Percentiles rank a stretch among this genome's conserved stretches.
Evolutionary conservation across 1,139 yeast genomes (phyloP).

Genomic region (Lodderomyces orthopsilosis): DNA sequence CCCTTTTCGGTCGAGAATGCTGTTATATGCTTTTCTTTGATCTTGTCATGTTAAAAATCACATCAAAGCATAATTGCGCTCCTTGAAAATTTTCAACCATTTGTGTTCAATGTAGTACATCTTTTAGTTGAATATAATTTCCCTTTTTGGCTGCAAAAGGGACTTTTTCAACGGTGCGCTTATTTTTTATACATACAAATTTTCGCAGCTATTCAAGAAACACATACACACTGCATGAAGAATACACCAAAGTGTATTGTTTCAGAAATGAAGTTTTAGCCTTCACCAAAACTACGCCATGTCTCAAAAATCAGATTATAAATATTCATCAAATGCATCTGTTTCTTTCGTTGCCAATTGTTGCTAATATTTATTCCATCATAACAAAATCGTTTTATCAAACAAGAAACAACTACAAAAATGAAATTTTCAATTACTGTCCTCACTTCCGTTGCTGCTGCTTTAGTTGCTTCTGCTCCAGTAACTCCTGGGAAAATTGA

Average conservation of each 20-base stretch:
- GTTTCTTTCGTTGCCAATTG: background rate
- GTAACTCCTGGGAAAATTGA: conserved; percentile 1
- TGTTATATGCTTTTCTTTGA: background rate
- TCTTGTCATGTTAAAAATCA: conserved; percentile 5
- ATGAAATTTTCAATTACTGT: conserved; percentile 14
- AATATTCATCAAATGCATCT: background rate
- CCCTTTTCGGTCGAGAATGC: conserved; percentile 4
- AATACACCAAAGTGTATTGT: background rate
- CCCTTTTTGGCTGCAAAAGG: conserved; percentile 15
- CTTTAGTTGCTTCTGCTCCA: conserved; percentile 13
- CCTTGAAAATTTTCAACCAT: background rate
- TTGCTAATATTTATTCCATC: no score
- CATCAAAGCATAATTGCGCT: conserved; percentile 3
- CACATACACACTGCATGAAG: background rate
- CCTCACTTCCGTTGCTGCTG: conserved; percentile 11
- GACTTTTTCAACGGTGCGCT: background rate
- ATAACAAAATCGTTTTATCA: no score
- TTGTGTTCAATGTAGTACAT: background rate
- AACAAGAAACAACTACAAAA: conserved; percentile 1
- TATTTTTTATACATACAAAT: no score
- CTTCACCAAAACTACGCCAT: background rate
- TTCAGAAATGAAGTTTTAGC: background rate
- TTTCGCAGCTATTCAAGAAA: background rate
- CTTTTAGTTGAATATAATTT: conserved; percentile 2
- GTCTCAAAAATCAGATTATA: background rate